Conservation (phyloP, 768 basidiomycete species). For the Termitomyces bulborhizus region DNA sequence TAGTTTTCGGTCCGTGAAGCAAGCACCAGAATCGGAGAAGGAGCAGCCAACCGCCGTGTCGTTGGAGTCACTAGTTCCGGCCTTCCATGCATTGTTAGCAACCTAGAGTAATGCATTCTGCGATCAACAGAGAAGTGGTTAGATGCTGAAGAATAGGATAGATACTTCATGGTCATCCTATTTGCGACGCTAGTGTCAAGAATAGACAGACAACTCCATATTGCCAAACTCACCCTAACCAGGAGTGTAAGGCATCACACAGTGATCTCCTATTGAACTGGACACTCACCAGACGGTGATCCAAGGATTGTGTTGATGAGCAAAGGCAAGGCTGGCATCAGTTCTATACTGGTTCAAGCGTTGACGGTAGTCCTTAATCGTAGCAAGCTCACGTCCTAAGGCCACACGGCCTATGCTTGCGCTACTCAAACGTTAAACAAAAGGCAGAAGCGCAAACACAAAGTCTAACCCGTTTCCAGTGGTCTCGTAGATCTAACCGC, state of each 20-base stretch:
- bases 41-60: slow-evolving; percentile 43
- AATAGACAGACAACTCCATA: background rate
- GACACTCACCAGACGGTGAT: slow-evolving; percentile 32
- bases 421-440: background rate
- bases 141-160: background rate
- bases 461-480: background rate
- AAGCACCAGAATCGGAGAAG: slow-evolving; percentile 45
- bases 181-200: background rate
- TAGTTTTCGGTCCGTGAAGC: slow-evolving; percentile 43
- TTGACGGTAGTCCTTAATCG: slow-evolving; percentile 49
- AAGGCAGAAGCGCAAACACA: background rate
- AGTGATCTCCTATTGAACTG: background rate
- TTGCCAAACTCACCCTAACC: background rate
- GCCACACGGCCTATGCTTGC: slow-evolving; percentile 35
- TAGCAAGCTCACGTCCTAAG: slow-evolving; percentile 49
- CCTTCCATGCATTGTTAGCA: slow-evolving; percentile 5
- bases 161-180: slow-evolving; percentile 1
- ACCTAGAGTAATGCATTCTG: background rate
- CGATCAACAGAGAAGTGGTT: background rate
- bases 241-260: background rate
- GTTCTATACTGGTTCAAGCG: slow-evolving; percentile 47
- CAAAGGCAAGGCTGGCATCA: slow-evolving; percentile 38
- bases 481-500: background rate
- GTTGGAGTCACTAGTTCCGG: slow-evolving; percentile 27
- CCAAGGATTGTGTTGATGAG: slow-evolving; percentile 48